phyloP scores from a whole-genome alignment of 331 rosid species.

The Acacia pycnantha region DNA sequence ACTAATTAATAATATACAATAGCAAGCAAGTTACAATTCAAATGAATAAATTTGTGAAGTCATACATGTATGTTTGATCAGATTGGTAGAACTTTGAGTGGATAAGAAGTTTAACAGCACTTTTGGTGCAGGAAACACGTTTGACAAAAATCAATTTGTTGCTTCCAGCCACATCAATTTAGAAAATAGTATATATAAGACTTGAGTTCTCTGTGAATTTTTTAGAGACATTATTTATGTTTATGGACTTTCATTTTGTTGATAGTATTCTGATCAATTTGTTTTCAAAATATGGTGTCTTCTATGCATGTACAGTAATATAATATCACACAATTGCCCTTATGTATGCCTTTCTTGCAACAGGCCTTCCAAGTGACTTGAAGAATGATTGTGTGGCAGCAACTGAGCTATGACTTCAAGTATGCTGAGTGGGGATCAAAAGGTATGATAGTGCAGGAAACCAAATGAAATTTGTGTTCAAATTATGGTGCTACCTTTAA shows the following conservation, averaged over 20 bases:
- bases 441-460: no score
- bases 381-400: slow-evolving; percentile 72
- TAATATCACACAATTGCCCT: slow-evolving; percentile 9
- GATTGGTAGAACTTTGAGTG: no score
- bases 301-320: not conserved
- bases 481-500: no score
- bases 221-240: not conserved
- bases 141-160: not conserved
- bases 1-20: no score
- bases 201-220: not conserved
- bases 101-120: no score
- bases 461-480: no score
- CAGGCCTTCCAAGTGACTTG: slow-evolving; percentile 65
- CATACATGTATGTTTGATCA: no score
- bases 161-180: not conserved
- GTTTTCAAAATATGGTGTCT: not conserved
- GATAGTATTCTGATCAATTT: not conserved
- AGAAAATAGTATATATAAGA: not conserved
- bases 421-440: slow-evolving; percentile 80
- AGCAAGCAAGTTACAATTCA: no score
- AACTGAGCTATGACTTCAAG: slow-evolving; percentile 69
- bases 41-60: no score
- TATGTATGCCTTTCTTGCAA: slow-evolving; percentile 5
- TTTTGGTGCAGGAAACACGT: no score
- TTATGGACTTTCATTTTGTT: not conserved